These are phyloP conservation scores for Chalara sp. DNA, from an alignment of 2,329 filamentous ascomycete species.

Conservation along the genomic window DNA sequence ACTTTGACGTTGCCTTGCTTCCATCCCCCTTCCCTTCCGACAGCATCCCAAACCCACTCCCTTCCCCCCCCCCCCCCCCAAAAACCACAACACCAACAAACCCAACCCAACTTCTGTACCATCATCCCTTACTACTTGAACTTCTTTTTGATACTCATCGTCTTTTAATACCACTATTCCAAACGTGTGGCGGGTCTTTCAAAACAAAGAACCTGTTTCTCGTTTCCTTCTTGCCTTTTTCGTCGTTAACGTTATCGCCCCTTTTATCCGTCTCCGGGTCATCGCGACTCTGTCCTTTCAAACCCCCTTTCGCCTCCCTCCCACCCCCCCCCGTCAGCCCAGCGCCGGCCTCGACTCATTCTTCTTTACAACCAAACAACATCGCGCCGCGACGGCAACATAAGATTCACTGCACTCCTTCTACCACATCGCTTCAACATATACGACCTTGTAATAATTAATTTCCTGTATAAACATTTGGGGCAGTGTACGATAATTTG, in stretches of 20 bases:
- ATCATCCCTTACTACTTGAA: too few species aligned
- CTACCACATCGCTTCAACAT: conserved; percentile 8
- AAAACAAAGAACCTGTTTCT: neutral
- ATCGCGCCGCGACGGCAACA: conserved; percentile 14
- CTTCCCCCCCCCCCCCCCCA: neutral
- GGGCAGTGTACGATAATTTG: conserved; percentile 4
- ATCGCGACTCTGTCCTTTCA: neutral
- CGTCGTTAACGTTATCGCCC: neutral
- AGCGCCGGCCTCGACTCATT: too few species aligned
- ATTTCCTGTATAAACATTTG: conserved; percentile 13
- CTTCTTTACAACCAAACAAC: neutral
- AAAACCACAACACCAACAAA: neutral
- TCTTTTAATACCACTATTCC: too few species aligned
- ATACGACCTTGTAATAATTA: conserved; percentile 19
- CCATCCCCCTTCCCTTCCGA: neutral
- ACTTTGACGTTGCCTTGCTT: neutral
- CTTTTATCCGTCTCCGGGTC: neutral
- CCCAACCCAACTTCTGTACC: too few species aligned
- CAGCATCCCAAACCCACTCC: neutral
- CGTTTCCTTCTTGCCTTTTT: neutral
- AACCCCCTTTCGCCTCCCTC: neutral
- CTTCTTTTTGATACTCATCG: too few species aligned
- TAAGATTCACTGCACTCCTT: conserved; percentile 16
- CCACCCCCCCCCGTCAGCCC: neutral
- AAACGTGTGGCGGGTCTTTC: neutral